Percentiles rank a stretch among this genome's conserved stretches.
phyloP scores from a whole-genome alignment of 495 filamentous ascomycete genomes.

The Tuber aestivum region DNA sequence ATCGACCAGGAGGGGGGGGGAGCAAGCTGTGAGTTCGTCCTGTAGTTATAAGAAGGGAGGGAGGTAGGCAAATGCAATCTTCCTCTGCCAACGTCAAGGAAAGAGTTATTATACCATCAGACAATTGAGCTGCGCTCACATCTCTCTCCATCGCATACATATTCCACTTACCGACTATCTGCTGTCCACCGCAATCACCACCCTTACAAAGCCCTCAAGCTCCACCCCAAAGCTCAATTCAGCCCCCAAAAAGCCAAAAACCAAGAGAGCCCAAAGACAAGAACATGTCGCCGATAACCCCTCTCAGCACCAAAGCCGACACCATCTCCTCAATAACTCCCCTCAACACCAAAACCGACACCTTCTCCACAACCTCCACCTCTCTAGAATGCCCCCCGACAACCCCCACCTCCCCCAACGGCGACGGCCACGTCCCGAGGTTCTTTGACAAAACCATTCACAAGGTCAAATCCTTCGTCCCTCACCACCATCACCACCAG shows the following conservation, averaged over 20 bases:
- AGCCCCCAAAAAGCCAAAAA: neutral
- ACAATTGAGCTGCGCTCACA: neutral
- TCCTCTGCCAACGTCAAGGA: too few relatives aligned
- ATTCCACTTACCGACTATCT: neutral
- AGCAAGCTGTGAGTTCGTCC: too few relatives aligned
- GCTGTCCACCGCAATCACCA: neutral
- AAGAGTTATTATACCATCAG: too few relatives aligned
- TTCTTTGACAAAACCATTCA: neutral
- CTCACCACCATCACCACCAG: neutral
- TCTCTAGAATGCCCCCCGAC: neutral
- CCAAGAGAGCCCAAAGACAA: too few relatives aligned
- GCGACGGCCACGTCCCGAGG: neutral
- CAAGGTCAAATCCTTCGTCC: neutral
- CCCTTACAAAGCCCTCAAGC: neutral
- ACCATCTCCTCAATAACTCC: neutral
- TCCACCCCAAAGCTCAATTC: neutral
- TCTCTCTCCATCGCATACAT: too few relatives aligned
- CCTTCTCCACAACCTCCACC: neutral
- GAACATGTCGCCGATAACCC: too few relatives aligned
- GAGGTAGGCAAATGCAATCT: too few relatives aligned
- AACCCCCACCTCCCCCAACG: neutral
- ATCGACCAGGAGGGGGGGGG: too few relatives aligned
- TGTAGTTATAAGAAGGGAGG: too few relatives aligned
- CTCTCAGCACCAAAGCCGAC: too few relatives aligned
- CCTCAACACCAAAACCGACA: neutral